Percentiles rank a stretch among this genome's conserved stretches.
Conservation (phyloP, 2,329 filamentous ascomycete species). For the Microdochium trichocladiopsis region DNA sequence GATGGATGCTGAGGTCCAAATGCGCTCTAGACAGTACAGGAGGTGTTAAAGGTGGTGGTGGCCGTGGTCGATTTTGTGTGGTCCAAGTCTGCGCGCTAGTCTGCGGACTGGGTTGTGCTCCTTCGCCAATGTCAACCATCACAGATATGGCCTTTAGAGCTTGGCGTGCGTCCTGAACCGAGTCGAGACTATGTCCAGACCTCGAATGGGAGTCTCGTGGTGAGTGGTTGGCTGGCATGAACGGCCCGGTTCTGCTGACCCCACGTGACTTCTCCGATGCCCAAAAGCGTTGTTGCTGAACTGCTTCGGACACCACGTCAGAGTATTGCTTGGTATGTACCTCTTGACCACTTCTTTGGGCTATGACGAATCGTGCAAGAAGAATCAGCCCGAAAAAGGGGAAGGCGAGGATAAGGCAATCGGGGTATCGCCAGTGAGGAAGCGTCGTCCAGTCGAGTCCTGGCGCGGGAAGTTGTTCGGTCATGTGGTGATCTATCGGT, state of each 20-base stretch:
- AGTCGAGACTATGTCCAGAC: slow-evolving; percentile 2
- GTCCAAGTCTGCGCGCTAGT: slow-evolving; percentile 5
- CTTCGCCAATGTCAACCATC: neutral
- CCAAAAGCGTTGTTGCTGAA: slow-evolving; percentile 7
- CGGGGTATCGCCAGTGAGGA: neutral
- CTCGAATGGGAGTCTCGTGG: slow-evolving; percentile 7
- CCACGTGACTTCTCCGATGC: slow-evolving; percentile 21
- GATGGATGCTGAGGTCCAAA: slow-evolving; percentile 35
- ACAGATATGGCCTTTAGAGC: neutral
- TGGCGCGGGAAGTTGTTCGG: neutral
- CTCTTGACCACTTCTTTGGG: neutral
- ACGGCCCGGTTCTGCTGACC: slow-evolving; percentile 14
- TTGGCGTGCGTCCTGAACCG: slow-evolving; percentile 1
- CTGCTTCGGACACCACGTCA: neutral
- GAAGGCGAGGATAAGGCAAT: neutral
- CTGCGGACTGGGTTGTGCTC: neutral
- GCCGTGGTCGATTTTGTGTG: slow-evolving; percentile 30
- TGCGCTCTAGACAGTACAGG: slow-evolving; percentile 33
- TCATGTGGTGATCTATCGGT: neutral
- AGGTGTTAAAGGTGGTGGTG: slow-evolving; percentile 41
- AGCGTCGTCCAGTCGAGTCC: neutral
- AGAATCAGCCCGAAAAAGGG: neutral
- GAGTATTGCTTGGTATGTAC: neutral
- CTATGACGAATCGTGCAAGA: neutral
- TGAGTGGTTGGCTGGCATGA: slow-evolving; percentile 17